Conservation (phyloP, 495 filamentous ascomycete genomes). For the Trichoderma orchidacearum region DNA sequence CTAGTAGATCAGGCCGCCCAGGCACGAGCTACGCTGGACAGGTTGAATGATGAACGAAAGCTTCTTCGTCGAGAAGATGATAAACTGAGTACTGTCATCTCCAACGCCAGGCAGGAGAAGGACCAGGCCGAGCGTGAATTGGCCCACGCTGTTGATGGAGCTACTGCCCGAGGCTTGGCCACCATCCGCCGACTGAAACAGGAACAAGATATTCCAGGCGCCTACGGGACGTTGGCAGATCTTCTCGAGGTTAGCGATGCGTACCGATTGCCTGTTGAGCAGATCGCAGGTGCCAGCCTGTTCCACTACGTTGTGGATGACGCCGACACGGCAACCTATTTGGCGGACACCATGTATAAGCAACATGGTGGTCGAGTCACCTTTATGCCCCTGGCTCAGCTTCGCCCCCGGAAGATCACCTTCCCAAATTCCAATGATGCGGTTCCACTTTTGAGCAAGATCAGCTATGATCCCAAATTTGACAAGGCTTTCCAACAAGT, state of each 20-base stretch:
- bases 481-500: slow-evolving; percentile 83
- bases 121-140: slow-evolving; percentile 63
- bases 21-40: slow-evolving; percentile 70
- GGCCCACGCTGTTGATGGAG: slow-evolving; percentile 76
- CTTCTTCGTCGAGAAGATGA: slow-evolving; percentile 84
- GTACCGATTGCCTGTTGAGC: slow-evolving; percentile 82
- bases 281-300: slow-evolving; percentile 80
- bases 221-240: slow-evolving; percentile 86
- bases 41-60: slow-evolving; percentile 78
- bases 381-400: slow-evolving; percentile 81
- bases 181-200: slow-evolving; percentile 68
- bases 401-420: slow-evolving; percentile 52
- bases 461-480: slow-evolving; percentile 64
- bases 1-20: slow-evolving; percentile 59
- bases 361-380: slow-evolving; percentile 78
- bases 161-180: slow-evolving; percentile 69
- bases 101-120: slow-evolving; percentile 58
- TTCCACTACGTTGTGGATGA: slow-evolving; percentile 97
- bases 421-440: slow-evolving; percentile 80
- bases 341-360: slow-evolving; percentile 67
- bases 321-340: slow-evolving; percentile 69
- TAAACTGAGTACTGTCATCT: slow-evolving; percentile 64
- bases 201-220: slow-evolving; percentile 65
- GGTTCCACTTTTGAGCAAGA: slow-evolving; percentile 71
- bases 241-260: slow-evolving; percentile 71